Evolutionary conservation across 768 basidiomycete genomes (phyloP).

Genomic region (Saitozyma podzolica): DNA sequence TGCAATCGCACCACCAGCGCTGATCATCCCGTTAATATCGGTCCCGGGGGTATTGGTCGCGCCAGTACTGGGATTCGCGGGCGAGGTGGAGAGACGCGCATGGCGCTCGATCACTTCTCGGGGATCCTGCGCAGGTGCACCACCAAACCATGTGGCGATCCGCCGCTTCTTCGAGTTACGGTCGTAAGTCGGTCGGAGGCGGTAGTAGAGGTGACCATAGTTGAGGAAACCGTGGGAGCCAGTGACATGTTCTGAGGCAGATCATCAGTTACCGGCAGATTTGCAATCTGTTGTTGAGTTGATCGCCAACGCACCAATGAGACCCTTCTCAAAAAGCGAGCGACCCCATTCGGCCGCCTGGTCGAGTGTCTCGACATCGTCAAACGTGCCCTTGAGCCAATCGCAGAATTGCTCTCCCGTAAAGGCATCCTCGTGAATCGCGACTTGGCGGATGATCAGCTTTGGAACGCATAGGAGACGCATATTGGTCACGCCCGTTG

Average conservation of each 20-base stretch:
- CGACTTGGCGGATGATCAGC: slow-evolving; percentile 17
- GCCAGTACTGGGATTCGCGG: not conserved
- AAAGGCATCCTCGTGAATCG: slow-evolving; percentile 66
- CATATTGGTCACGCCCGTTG: not conserved
- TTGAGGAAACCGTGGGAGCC: slow-evolving; percentile 80
- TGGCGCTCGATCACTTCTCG: slow-evolving; percentile 28
- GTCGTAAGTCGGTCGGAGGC: slow-evolving; percentile 70
- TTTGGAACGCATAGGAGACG: slow-evolving; percentile 5
- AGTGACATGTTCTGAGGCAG: slow-evolving; percentile 66
- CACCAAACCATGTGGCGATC: slow-evolving; percentile 32
- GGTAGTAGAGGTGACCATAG: slow-evolving; percentile 82
- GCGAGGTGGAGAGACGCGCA: slow-evolving; percentile 24
- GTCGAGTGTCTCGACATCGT: slow-evolving; percentile 77
- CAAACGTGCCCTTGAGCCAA: slow-evolving; percentile 89
- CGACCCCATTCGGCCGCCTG: slow-evolving; percentile 78
- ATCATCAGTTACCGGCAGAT: not conserved
- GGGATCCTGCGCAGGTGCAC: slow-evolving; percentile 14
- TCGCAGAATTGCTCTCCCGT: slow-evolving; percentile 85
- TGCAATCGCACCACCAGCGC: too few species aligned
- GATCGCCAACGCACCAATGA: slow-evolving; percentile 58
- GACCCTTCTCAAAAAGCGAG: slow-evolving; percentile 72
- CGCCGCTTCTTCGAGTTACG: slow-evolving; percentile 26
- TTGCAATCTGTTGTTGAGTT: not conserved
- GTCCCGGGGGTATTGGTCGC: too few species aligned
- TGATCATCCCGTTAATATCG: too few species aligned